Conservation (phyloP, 2,329 filamentous ascomycete genomes). For the Trichophyton mentagrophytes region DNA sequence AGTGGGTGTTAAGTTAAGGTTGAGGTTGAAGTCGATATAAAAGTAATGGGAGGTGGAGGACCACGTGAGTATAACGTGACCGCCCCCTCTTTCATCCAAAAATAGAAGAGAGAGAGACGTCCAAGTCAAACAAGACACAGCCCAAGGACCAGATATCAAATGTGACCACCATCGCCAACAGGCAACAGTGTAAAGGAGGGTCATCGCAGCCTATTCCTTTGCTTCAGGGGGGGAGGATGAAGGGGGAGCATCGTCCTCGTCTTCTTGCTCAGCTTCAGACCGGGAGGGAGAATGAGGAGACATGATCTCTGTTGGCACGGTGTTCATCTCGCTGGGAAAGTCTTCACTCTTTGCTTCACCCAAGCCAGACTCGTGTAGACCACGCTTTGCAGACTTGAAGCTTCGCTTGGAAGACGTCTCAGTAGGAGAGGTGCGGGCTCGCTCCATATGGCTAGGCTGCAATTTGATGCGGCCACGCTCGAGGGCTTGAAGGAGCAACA, state of each 20-base stretch:
- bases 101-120: not conserved
- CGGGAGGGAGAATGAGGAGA: conserved; percentile 5
- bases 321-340: conserved; percentile 8
- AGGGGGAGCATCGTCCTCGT: not conserved
- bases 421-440: conserved; percentile 22
- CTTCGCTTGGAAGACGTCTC: conserved; percentile 19
- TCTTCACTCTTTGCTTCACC: conserved; percentile 5
- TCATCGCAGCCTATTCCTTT: not conserved
- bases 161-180: not conserved
- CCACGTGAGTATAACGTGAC: not conserved
- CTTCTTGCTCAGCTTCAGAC: not conserved
- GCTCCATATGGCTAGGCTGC: conserved; percentile 24
- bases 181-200: not conserved
- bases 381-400: conserved; percentile 8
- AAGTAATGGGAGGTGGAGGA: not conserved
- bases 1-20: not conserved
- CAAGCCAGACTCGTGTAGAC: not conserved
- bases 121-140: not conserved
- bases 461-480: conserved; percentile 26
- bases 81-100: not conserved
- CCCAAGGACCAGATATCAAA: not conserved
- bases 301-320: conserved; percentile 14
- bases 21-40: not conserved
- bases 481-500: conserved; percentile 25
- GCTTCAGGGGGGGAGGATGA: not conserved